Evolutionary conservation across 169 alveolate genomes (phyloP), one percentile per base, ranked within the genome.

Genomic region (Plasmodium yoelii): DNA sequence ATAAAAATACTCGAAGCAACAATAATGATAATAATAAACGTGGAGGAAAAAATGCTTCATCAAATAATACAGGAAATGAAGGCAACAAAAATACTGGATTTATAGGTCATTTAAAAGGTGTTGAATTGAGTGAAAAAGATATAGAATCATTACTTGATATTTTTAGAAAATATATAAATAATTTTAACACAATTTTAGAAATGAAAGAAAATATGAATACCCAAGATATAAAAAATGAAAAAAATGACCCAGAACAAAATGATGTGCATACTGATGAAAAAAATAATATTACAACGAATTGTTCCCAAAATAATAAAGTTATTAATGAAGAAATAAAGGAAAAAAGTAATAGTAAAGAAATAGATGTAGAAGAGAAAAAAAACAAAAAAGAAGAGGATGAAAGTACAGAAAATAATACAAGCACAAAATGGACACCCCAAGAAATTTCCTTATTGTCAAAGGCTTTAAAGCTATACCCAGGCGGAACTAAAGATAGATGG

Each of bases 401-500:
- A 13, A 6, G 59, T 51, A 15, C 24, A 12, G 69, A 53, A 51
- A 28, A 13, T 55, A 67, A 55, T 82, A 72, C 44, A 68, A 34
- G 19, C 47, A 39, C 73, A 26, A 95, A 86, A 56, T 97, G 99
- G 99, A 94, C 97, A 0, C 87, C 93, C 34, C 97, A 95, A 24
- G 99, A 97, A 72, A 91, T 96, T 56, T 93, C 96, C 24, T 87
- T 93, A 13, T 94, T 97, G 15, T 93, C 97, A 34, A 96, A 97
- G 87, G 98, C 97, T 24, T 93, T 97, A 22, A 96, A 95, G 55
- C 90, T 95, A 84, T 95, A 93, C 88, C 98, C 98, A 28, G 98
- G 97, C 1, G 99, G 98, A 6, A 91, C 95, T 18, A 94, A 92
- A 57, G 93, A 96, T 65, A 91, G 99, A 73, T 97, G 99, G 99